Evolutionary conservation across 345 rosid genomes (phyloP), one percentile per base, ranked within the genome.

Genomic region (Stellera chamaejasme): DNA sequence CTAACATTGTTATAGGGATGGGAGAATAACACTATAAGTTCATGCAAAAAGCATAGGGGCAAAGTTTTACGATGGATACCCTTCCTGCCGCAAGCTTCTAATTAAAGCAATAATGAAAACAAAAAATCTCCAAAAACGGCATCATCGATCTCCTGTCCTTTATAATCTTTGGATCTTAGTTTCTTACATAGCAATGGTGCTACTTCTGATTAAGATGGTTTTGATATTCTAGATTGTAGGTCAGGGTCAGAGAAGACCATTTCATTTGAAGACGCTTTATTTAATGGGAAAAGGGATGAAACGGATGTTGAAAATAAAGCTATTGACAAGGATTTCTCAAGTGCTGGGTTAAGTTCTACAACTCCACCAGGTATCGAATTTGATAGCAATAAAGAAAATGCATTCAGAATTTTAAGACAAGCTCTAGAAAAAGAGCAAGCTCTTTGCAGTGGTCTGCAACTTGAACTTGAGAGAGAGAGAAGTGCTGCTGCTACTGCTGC

Each of bases 401-500:
- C 59, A 13, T 56, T 63, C 62, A 72, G 62, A 48, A 54, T 51
- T 56, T 46, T 78, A 36, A 76, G 74, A 53, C 73, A 66, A 56
- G 76, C 68, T 23, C 63, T 81, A 26, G 75, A 61, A 48, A 70
- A 78, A 53, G 82, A 78, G 56, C 69, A 66, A 27, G 62, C 75
- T 59, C 74, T 79, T 7, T 59, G 62, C 14, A 43, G 66, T 52
- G 63, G 68, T 10, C 60, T 83, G 67, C 64, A 65, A 53, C 64
- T 70, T 55, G 87, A 83, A 50, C 90, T 81, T 0, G 87, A 81
- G 79, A 78, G 79, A 48, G 87, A 83, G 77, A 80, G 87, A 65
- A 81, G 63, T 56, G 87, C 87, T 48, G 82, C 87, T 16, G 87
- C 87, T 23, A 59, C 69, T 26, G 90, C 84, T 48, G 81, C 84